phyloP scores from a whole-genome alignment of 805 yeast genomes.

The Candida parachauliodes region DNA sequence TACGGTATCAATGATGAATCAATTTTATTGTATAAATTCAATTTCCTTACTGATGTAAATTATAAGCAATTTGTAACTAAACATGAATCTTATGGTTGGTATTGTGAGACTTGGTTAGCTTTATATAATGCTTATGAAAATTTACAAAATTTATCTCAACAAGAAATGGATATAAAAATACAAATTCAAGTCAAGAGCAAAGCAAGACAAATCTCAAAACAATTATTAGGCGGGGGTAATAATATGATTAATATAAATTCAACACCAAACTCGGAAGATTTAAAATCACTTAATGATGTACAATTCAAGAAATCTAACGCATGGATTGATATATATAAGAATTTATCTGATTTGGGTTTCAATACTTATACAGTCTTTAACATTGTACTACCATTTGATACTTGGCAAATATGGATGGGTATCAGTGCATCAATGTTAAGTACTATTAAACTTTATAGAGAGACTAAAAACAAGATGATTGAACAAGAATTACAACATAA shows the following conservation, averaged over 20 bases:
- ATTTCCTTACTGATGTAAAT: conserved; percentile 38
- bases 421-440: conserved; percentile 38
- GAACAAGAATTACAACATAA: conserved; percentile 12
- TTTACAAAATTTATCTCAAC: conserved; percentile 39
- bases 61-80: conserved; percentile 39
- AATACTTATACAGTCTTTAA: conserved; percentile 40
- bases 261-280: conserved; percentile 18
- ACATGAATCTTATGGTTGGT: conserved; percentile 71
- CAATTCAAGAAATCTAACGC: conserved; percentile 36
- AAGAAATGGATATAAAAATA: conserved; percentile 51
- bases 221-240: conserved; percentile 25
- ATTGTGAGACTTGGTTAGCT: conserved; percentile 57
- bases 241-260: conserved; percentile 11
- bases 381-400: conserved; percentile 32
- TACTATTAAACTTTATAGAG: conserved; percentile 36
- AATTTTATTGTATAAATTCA: conserved; percentile 51
- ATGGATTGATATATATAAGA: conserved; percentile 37
- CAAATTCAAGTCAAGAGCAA: conserved; percentile 59
- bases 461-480: conserved; percentile 27
- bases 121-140: conserved; percentile 48
- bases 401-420: conserved; percentile 46
- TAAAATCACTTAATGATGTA: conserved; percentile 24
- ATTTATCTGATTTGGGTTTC: conserved; percentile 36
- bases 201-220: conserved; percentile 44
- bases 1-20: conserved; percentile 67